Evolutionary conservation across 148 eudicot species (phyloP), one percentile per base, ranked within the genome.

Genomic region (Chenopodium berlandieri): DNA sequence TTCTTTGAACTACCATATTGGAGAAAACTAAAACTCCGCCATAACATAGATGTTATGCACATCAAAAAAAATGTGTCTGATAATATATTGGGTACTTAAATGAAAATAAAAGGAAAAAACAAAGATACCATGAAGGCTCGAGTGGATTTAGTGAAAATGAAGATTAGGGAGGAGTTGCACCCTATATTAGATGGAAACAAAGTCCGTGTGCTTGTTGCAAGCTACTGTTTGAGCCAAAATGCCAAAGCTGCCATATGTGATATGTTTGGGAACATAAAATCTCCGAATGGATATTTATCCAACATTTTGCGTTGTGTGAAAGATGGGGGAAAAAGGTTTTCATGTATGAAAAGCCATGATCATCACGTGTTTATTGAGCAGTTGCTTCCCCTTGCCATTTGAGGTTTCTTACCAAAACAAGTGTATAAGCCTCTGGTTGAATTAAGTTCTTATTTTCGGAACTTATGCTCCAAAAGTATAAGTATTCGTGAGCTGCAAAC

Each of bases 31-130:
- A 78, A 78, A 25, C 47, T 78, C 11, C 74, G 13, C 1, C 63
- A 78, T 1, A 78, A 66, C 44, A 50, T 68, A 23, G 73, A 47
- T 47, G 62, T 67, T 9, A 31, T 31, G 32, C 32, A 31, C 32
- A 31, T 31, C 2, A 1, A 31, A 31, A 31, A 31, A 31, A 1
- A 78, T 67, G 73, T 47, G 50, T 47, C 50, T 47, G 48, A 46
- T 46, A 46, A 78, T 19, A 25, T 67, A 47, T 46, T 67, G 20
- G 54, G 20, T 27, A 44, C 22, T 17, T 47, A 67, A 73, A 78
- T 78, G 73, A 25, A 25, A 25, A 76, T 34, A 1, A 58, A 76
- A 76, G 79, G 79, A 9, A 76, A 76, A n/a, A 76, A 16, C 23
- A 78, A 46, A 12, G 72, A 25, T 20, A 66, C 32, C 25, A 7